Evolutionary conservation across 176 grass and related monocot species (phyloP), one percentile per base, ranked within the genome.

Genomic region (Eragrostis curvula): DNA sequence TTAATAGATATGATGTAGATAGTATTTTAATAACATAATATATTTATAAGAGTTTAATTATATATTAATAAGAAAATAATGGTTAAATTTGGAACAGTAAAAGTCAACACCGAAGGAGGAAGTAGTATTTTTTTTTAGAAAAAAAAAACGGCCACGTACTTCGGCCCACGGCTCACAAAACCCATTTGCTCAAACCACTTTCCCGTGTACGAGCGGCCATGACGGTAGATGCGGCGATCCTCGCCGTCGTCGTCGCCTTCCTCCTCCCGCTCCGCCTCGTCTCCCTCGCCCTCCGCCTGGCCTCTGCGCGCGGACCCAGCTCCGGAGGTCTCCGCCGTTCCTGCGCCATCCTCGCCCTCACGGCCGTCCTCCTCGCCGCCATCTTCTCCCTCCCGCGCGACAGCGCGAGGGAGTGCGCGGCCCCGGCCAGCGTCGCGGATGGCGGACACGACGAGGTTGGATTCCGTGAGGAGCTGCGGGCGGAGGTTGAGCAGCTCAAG

Each of bases 401-500:
- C 64, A 44, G 45, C 7, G 56, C 53, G 43, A 30, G 81, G 14
- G 52, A 85, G 62, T 85, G 87, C 70, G 10, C 45, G 24, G 76
- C 63, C 7, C n/a, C 81, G 29, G n/a, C 50, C 36, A 44, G 56
- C 56, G 66, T 85, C 16, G 9, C 24, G 8, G 45, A 24, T 29
- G 49, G 28, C 17, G 36, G 14, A 5, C 56, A 45, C 7, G 69
- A 4, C 0, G 70, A 29, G 14, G 62, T 44, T 23, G 41, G 48
- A 1, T 52, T 70, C 44, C 79, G 55, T 10, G 53, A 50, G 7
- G 82, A 59, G 63, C 20, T 81, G 66, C 71, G 55, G 15, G 36
- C n/a, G 64, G 87, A 89, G 46, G 74, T 89, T 15, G 70, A 89
- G 36, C 82, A 89, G 64, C 70, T 89, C 39, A 85, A 89, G 82